Conservation (phyloP, 352 stramenopile species). For the Lagenidium sp. region DNA sequence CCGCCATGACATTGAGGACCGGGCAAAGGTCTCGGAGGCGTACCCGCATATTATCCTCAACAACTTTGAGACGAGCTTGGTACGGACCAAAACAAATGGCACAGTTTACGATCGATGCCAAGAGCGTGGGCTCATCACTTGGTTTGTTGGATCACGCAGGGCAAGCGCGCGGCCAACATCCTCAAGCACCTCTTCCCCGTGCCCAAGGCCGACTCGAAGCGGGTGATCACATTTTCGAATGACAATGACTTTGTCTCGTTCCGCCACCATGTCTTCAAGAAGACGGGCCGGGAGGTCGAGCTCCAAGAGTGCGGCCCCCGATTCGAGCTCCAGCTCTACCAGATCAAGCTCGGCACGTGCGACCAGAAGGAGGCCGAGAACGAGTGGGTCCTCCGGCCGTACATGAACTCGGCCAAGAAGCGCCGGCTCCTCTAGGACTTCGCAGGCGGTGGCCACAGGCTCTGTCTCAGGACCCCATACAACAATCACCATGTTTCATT, state of each 20-base stretch:
- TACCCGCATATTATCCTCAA: conserved; percentile 97
- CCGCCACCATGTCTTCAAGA: conserved; percentile 98
- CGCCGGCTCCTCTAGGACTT: conserved; percentile 84
- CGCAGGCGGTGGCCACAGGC: too few relatives aligned
- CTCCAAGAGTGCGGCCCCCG: conserved; percentile 95
- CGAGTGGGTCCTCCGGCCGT: conserved; percentile 98
- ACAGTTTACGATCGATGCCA: too few relatives aligned
- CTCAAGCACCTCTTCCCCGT: conserved; percentile 99
- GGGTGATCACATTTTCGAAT: conserved; percentile 98
- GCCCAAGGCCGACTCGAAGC: conserved; percentile 93
- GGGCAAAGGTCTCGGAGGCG: conserved; percentile 86
- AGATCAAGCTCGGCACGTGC: conserved; percentile 96
- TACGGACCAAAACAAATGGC: too few relatives aligned
- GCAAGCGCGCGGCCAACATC: conserved; percentile 95
- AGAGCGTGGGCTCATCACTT: neutral
- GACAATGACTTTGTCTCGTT: conserved; percentile 99
- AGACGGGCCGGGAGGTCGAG: conserved; percentile 87
- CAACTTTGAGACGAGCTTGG: conserved; percentile 92
- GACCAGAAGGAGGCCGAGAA: conserved; percentile 99
- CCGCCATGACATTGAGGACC: conserved; percentile 98
- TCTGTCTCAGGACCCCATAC: too few relatives aligned
- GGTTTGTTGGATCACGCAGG: conserved; percentile 15
- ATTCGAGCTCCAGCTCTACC: conserved; percentile 99
- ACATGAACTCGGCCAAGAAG: conserved; percentile 99
- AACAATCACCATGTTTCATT: conserved; percentile 2